Evolutionary conservation across 495 filamentous ascomycete species (phyloP), one percentile per base, ranked within the genome.

Genomic region (Neurospora sp.): DNA sequence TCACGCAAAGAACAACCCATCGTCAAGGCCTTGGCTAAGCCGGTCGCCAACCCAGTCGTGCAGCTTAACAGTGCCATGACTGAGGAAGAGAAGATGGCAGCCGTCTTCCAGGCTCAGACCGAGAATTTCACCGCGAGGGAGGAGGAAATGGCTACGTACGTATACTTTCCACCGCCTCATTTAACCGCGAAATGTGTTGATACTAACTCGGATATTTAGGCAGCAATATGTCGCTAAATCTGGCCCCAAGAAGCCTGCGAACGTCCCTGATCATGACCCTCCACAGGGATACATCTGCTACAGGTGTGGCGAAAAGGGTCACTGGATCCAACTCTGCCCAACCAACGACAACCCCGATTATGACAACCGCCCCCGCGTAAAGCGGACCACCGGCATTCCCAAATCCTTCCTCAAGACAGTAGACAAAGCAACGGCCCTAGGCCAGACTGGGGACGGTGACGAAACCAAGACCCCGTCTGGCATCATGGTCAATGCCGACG

Each of bases 261-360:
- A 93, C 78, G 89, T 93, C 31, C 96, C 96, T 21, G 93, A 95
- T 74, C 93, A 96, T 77, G 92, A 93, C 11, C 94, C 95, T 19
- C 94, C 96, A 6, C 90, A 92, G 34, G 94, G 94, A 39, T 99
- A 99, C 80, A 88, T 97, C 73, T 99, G 96, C 82, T 97, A 98
- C 77, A 92, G 96, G n/a, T 99, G 96, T 82, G 92, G 94, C 73
- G 92, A 98, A 82, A 99, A 98, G 84, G 96, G 96, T 31, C 96
- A 99, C 81, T 98, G 95, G 94, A 99, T 99, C 71, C 93, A 98
- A 83, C 89, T 90, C 13, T 99, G 96, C 75, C 96, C 96, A 21
- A 99, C 96, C 19, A 99, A 99, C 80, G 92, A 97, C 80, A 95
- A 99, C 77, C 95, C 96, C 4, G 93, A 93, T 59, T 98, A 92